Percentiles rank a stretch among this genome's conserved stretches.
Evolutionary conservation across 2,329 filamentous ascomycete species (phyloP).

Genomic region (Didymosphaeria variabile): DNA sequence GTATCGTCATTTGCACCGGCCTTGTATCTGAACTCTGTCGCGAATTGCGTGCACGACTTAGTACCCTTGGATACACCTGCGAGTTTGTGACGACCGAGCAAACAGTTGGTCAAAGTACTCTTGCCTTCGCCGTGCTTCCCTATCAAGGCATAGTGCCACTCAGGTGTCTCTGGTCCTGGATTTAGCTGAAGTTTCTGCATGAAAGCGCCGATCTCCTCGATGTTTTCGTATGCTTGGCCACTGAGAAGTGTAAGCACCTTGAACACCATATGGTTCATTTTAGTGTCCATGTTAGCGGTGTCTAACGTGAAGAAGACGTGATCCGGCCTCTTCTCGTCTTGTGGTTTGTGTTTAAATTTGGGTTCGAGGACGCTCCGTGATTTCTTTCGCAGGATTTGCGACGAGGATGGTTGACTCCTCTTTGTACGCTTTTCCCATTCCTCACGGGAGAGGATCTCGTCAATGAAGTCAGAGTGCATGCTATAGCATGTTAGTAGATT

Average conservation of each 20-base stretch:
- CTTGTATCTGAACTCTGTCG: constrained; percentile 19
- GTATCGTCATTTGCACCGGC: constrained; percentile 18
- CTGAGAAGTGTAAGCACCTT: neutral
- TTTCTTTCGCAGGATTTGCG: no score
- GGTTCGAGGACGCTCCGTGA: neutral
- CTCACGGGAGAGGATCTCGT: no score
- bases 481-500: no score
- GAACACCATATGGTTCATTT: neutral
- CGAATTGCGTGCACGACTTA: constrained; percentile 19
- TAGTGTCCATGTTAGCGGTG: neutral
- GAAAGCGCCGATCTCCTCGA: neutral
- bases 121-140: constrained; percentile 27
- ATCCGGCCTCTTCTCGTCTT: neutral
- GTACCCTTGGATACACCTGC: constrained; percentile 15
- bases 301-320: neutral
- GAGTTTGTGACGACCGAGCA: constrained; percentile 20
- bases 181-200: neutral
- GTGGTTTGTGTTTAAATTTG: neutral
- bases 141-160: neutral
- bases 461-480: no score
- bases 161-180: neutral
- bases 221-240: neutral
- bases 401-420: no score
- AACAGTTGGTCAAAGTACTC: constrained; percentile 21
- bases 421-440: no score